Evolutionary conservation across 2,329 filamentous ascomycete genomes (phyloP), one percentile per base, ranked within the genome.

Genomic region (Celoporthe dispersa): DNA sequence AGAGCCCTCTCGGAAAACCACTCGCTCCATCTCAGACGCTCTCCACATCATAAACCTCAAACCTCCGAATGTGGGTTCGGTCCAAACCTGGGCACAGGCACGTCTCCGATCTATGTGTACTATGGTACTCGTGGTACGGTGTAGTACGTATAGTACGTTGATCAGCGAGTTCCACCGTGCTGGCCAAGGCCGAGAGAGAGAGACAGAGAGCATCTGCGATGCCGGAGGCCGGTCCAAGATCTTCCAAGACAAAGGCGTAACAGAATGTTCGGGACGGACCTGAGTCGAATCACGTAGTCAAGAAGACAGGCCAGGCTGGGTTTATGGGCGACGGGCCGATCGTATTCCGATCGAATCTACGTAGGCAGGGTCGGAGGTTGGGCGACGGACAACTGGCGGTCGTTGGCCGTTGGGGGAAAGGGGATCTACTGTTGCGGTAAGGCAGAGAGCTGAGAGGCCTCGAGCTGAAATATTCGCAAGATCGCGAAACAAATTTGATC

Each of bases 401-500:
- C 25, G 16, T 48, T 53, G 39, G 41, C 39, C 39, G 62, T 33
- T 14, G 19, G 25, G 25, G 31, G 55, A 28, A 7, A n/a, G 7
- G 22, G 19, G 44, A 48, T 48, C 44, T 48, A n/a, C 44, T 48
- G 44, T 48, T 48, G 44, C 44, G 44, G 44, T 48, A n/a, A 48
- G 44, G 44, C 5, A 33, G 16, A 2, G n/a, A 57, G 48, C 39
- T 57, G 64, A 57, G 48, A 53, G 53, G 35, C 35, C 22, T 66
- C 64, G 64, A 66, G 64, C 48, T 48, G 64, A 66, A 66, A 57
- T 66, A 66, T 22, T 66, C 64, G 64, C 64, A 66, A 66, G 19
- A 66, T 66, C 48, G 64, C 64, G 64, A 57, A 66, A 57, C 51
- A 66, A 41, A 35, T 41, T 41, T 39, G 33, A 35, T 35, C 35